Evolutionary conservation across 192 early-diverging fungal genomes (phyloP).

Genomic region (Coemansia sp.): DNA sequence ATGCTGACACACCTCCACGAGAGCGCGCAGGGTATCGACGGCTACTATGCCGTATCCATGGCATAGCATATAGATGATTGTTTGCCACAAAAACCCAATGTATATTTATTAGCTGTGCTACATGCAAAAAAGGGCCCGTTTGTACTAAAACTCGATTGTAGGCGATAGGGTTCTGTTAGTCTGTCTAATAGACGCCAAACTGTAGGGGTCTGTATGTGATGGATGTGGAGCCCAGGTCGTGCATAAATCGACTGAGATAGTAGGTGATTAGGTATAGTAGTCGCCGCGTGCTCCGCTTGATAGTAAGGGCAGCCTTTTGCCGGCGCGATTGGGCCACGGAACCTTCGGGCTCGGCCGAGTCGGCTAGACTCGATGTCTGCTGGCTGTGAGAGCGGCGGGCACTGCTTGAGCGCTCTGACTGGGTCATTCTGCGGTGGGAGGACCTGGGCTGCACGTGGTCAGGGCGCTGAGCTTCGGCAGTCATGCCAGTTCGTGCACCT

Average conservation of each 20-base stretch:
- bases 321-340: constrained; percentile 12
- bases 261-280: constrained; percentile 25
- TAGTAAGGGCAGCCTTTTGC: background rate
- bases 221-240: constrained; percentile 12
- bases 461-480: background rate
- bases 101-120: background rate
- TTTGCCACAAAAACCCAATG: background rate
- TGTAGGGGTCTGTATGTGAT: constrained; percentile 26
- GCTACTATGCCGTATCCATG: constrained; percentile 19
- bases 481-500: background rate
- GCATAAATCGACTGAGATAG: constrained; percentile 13
- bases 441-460: constrained; percentile 1
- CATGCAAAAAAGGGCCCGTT: no score
- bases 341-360: background rate
- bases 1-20: constrained; percentile 11
- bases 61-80: background rate
- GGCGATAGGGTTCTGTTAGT: background rate
- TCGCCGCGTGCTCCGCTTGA: constrained; percentile 15
- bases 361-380: background rate
- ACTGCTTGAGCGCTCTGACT: background rate
- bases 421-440: background rate
- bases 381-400: background rate
- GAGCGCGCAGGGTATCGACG: constrained; percentile 14
- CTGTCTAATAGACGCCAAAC: constrained; percentile 18
- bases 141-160: background rate